These are phyloP conservation scores for Diaporthe sp. DNA, from an alignment of 2,329 filamentous ascomycete genomes.

Conservation along the genomic window DNA sequence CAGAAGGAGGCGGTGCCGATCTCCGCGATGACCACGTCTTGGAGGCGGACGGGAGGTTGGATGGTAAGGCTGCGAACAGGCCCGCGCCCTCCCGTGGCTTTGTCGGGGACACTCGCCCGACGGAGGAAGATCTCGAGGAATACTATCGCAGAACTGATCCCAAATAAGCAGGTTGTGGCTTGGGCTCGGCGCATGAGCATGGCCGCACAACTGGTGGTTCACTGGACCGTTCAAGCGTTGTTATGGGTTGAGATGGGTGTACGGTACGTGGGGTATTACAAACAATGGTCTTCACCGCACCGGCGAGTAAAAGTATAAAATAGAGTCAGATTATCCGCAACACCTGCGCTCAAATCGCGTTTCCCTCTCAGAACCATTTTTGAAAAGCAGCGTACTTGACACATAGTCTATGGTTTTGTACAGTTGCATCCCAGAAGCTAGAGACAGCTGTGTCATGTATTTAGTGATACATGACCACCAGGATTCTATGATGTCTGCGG, in stretches of 20 bases:
- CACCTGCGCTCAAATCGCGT: conserved; percentile 17
- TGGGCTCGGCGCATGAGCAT: neutral
- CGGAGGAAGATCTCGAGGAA: neutral
- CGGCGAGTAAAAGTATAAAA: neutral
- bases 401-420: conserved; percentile 4
- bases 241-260: neutral
- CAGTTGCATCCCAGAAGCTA: conserved; percentile 5
- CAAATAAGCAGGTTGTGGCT: too few species aligned
- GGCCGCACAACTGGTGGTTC: neutral
- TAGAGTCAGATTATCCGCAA: conserved; percentile 8
- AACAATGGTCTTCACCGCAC: neutral
- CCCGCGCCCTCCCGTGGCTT: neutral
- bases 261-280: neutral
- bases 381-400: neutral
- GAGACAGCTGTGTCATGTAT: neutral
- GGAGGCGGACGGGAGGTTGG: neutral
- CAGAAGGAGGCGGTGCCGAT: neutral
- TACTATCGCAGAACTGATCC: neutral
- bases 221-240: neutral
- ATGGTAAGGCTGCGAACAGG: neutral
- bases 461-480: neutral
- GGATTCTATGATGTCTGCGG: neutral
- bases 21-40: neutral
- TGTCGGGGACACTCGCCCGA: neutral
- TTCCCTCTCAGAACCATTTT: neutral